Evolutionary conservation across 805 yeast species (phyloP), one percentile per base, ranked within the genome.

Genomic region (Clavispora santaluciae): DNA sequence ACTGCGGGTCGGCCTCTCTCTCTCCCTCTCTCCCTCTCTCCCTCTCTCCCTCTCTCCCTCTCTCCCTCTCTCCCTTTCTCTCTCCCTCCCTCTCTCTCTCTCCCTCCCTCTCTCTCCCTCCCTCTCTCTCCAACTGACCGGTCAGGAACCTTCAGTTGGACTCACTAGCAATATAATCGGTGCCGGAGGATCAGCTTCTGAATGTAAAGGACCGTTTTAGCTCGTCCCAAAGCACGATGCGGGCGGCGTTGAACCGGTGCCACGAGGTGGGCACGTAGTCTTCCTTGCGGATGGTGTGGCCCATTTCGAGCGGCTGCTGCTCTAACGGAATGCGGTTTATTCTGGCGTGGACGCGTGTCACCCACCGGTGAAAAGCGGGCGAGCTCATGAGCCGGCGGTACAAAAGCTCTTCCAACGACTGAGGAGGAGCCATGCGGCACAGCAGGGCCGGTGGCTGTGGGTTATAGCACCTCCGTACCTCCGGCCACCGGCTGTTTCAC

Each of bases 161-260:
- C n/a, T n/a, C n/a, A n/a, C n/a, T n/a, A n/a, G n/a, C n/a, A n/a
- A n/a, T n/a, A n/a, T n/a, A n/a, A n/a, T n/a, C n/a, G n/a, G n/a
- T n/a, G n/a, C n/a, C n/a, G n/a, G n/a, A n/a, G n/a, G 6, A 6
- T 11, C 17, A 18, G 35, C 26, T 22, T 21, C 53, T 42, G 1
- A 83, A 56, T 2, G 84, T 76, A 45, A 83, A 66, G 1, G 75
- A 59, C 20, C 71, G 61, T 48, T 78, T 75, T 54, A 82, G 46
- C 56, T 85, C 93, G 44, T 81, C 81, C 50, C 64, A 57, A 61
- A 84, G 82, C 12, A 85, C 53, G 12, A 73, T 51, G 28, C 81
- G 59, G 51, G 70, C 82, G 0, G 91, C 91, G 41, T 75, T 81
- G 33, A 75, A 51, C 53, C 73, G 80, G 33, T 84, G 89, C 16